A percentile compares a stretch with the other conserved stretches of the same genome.
Evolutionary conservation across 2,329 filamentous ascomycete genomes (phyloP).

Genomic region (Elsinoe australis): DNA sequence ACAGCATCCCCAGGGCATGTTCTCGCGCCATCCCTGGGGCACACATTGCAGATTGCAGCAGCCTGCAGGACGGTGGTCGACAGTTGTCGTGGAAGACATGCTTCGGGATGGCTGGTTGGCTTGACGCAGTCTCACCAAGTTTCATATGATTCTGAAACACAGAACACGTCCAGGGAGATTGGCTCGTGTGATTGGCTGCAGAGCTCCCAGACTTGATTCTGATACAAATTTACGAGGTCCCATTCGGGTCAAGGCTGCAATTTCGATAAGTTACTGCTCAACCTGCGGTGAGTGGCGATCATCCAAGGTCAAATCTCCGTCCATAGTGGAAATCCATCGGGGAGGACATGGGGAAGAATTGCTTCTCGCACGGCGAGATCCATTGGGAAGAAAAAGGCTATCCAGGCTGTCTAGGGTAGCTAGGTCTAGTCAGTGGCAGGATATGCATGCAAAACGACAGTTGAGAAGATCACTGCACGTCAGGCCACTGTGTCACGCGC

Average conservation of each 20-base stretch:
- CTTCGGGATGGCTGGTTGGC: background rate
- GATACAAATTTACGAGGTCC: background rate
- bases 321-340: background rate
- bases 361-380: background rate
- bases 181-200: background rate
- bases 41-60: constrained; percentile 2
- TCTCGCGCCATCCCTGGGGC: constrained; percentile 13
- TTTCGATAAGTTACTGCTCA: background rate
- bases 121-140: constrained; percentile 3
- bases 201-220: background rate
- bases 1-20: constrained; percentile 8
- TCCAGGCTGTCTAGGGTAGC: too few relatives aligned
- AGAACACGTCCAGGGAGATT: background rate
- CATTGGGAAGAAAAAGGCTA: too few relatives aligned
- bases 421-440: too few relatives aligned
- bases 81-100: background rate
- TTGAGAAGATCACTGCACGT: background rate
- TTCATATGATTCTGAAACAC: background rate
- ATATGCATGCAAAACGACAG: too few relatives aligned
- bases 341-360: background rate
- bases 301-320: background rate
- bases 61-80: background rate
- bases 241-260: background rate
- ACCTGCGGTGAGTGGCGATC: background rate
- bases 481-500: background rate